Conservation (phyloP, 163 green algal genomes). For the Volvox carteri region DNA sequence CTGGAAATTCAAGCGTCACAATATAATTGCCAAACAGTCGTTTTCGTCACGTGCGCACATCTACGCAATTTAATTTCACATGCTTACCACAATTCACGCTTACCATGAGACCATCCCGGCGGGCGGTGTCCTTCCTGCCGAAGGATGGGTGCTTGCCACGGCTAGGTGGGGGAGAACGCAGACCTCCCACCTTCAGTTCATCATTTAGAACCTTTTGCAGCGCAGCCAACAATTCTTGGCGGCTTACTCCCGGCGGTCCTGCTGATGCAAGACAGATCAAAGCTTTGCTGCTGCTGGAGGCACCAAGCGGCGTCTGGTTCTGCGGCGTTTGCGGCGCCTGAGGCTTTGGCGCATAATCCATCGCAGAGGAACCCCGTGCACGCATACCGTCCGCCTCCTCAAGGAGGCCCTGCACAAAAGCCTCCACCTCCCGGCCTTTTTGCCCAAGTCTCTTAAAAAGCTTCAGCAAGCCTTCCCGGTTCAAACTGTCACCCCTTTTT, state of each 20-base stretch:
- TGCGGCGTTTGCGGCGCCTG: neutral
- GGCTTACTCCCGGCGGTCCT: too few species aligned
- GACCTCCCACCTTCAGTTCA: neutral
- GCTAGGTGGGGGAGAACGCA: too few species aligned
- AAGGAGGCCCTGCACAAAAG: neutral
- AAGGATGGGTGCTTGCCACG: too few species aligned
- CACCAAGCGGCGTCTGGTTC: neutral
- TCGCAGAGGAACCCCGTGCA: neutral
- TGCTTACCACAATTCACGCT: too few species aligned
- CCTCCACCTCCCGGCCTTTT: neutral
- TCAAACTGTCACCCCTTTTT: neutral
- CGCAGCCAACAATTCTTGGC: neutral
- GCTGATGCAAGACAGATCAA: neutral
- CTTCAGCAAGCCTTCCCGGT: neutral
- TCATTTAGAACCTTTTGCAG: neutral
- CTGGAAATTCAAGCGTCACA: too few species aligned
- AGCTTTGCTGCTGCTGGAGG: neutral
- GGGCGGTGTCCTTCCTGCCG: too few species aligned
- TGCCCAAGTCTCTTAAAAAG: neutral
- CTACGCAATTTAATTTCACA: too few species aligned
- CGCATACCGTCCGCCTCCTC: neutral
- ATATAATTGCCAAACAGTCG: too few species aligned
- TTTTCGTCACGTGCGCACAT: too few species aligned
- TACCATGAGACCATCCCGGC: too few species aligned
- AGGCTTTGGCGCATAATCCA: neutral